Conservation (phyloP, 2,329 filamentous ascomycete genomes). For the Ophiocordyceps camponoti-floridani region DNA sequence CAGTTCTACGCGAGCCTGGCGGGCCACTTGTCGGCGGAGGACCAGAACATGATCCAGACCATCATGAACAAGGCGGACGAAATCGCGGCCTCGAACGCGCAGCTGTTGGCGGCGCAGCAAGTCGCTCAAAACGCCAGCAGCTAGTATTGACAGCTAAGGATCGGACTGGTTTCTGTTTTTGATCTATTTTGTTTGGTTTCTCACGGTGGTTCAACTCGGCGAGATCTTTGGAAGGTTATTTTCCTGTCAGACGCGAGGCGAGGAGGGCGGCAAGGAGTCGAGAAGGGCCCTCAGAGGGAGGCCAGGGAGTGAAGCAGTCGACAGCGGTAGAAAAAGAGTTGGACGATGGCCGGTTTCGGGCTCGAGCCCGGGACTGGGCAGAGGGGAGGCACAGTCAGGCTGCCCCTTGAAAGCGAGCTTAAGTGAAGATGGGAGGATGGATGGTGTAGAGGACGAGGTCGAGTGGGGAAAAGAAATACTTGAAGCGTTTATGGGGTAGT, state of each 20-base stretch:
- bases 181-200: background rate
- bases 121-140: background rate
- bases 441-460: too few relatives aligned
- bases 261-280: too few relatives aligned
- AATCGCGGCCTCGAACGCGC: slow-evolving; percentile 14
- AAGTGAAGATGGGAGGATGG: too few relatives aligned
- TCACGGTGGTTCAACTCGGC: background rate
- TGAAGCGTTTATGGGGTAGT: too few relatives aligned
- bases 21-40: slow-evolving; percentile 58
- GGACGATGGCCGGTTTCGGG: too few relatives aligned
- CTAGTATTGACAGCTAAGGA: too few relatives aligned
- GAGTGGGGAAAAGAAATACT: too few relatives aligned
- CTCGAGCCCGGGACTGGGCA: too few relatives aligned
- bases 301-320: background rate
- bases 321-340: too few relatives aligned
- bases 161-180: background rate
- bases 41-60: slow-evolving; percentile 63
- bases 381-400: too few relatives aligned
- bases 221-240: background rate
- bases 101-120: slow-evolving; percentile 6
- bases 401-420: too few relatives aligned
- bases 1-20: slow-evolving; percentile 73
- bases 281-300: background rate
- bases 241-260: background rate
- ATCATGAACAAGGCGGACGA: slow-evolving; percentile 49